Evolutionary conservation across 2,329 filamentous ascomycete species (phyloP).

Genomic region (Xenoacremonium recifei): DNA sequence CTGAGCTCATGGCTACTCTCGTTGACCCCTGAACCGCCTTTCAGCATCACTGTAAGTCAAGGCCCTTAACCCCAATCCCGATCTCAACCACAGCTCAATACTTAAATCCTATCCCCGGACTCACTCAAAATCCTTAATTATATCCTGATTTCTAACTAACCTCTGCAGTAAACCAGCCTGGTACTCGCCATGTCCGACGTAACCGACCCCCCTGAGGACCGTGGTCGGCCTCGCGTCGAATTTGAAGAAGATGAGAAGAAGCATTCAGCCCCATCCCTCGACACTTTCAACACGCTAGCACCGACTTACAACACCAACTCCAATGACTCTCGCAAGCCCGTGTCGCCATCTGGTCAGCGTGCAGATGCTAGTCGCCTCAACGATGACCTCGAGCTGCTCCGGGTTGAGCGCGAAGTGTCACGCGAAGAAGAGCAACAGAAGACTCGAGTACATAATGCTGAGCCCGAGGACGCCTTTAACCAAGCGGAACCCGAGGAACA

Average conservation of each 20-base stretch:
- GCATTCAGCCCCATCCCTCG: constrained; percentile 24
- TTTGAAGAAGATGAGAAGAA: constrained; percentile 17
- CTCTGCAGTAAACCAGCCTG: no score
- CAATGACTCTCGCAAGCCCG: constrained; percentile 6
- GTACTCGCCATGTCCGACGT: neutral
- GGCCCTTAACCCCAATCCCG: no score
- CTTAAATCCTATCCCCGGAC: no score
- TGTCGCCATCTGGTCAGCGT: constrained; percentile 27
- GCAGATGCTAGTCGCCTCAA: constrained; percentile 39
- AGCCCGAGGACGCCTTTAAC: constrained; percentile 48
- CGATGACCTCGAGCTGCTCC: constrained; percentile 49
- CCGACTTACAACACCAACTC: constrained; percentile 21
- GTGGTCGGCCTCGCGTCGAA: neutral
- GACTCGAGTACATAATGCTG: constrained; percentile 32
- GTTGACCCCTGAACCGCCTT: no score
- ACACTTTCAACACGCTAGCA: constrained; percentile 29
- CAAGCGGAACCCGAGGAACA: constrained; percentile 25
- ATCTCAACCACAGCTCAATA: no score
- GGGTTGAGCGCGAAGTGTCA: constrained; percentile 46
- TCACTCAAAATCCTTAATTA: no score
- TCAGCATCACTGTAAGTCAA: no score
- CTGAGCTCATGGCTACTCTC: no score
- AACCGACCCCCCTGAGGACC: neutral
- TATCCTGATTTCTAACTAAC: no score
- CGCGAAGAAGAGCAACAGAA: constrained; percentile 36